Evolutionary conservation across 805 yeast genomes (phyloP).

Genomic region (Metschnikowia baotianmanensis): DNA sequence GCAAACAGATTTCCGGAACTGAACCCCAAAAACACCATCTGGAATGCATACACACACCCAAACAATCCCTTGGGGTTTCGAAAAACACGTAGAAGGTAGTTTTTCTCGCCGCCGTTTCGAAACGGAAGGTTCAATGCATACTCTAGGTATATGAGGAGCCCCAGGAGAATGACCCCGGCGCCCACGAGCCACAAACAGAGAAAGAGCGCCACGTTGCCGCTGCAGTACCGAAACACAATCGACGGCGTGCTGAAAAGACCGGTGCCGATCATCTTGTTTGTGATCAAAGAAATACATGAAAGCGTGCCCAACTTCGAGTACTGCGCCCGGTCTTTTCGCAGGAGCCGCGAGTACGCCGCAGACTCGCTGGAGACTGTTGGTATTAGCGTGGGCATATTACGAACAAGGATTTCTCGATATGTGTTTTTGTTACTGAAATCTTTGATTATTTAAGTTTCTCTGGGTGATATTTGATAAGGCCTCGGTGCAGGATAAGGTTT

Average conservation of each 20-base stretch:
- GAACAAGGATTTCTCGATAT: neutral
- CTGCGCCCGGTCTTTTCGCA: slow-evolving; percentile 6
- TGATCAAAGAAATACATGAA: slow-evolving; percentile 45
- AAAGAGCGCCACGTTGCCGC: slow-evolving; percentile 38
- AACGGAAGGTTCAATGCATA: slow-evolving; percentile 41
- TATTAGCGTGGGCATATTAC: slow-evolving; percentile 13
- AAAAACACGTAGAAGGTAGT: slow-evolving; percentile 37
- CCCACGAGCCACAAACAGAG: slow-evolving; percentile 35
- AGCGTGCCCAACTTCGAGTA: slow-evolving; percentile 24
- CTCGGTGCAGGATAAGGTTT: too few species aligned
- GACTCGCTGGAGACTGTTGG: slow-evolving; percentile 12
- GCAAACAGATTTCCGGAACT: slow-evolving; percentile 65
- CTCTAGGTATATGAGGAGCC: slow-evolving; percentile 40
- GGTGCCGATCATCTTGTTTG: slow-evolving; percentile 72
- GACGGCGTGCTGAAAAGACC: slow-evolving; percentile 72
- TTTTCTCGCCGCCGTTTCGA: slow-evolving; percentile 42
- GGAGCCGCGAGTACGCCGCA: slow-evolving; percentile 10
- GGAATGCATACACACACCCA: slow-evolving; percentile 46
- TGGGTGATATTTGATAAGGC: neutral
- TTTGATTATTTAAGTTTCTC: neutral
- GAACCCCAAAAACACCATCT: slow-evolving; percentile 56
- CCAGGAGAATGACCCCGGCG: slow-evolving; percentile 37
- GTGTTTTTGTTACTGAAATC: neutral
- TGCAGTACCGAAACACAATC: slow-evolving; percentile 52
- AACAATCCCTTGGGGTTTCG: slow-evolving; percentile 31